These are phyloP conservation scores for Backusella tuberculispora DNA, from an alignment of 192 early-diverging fungal species.

Conservation along the genomic window DNA sequence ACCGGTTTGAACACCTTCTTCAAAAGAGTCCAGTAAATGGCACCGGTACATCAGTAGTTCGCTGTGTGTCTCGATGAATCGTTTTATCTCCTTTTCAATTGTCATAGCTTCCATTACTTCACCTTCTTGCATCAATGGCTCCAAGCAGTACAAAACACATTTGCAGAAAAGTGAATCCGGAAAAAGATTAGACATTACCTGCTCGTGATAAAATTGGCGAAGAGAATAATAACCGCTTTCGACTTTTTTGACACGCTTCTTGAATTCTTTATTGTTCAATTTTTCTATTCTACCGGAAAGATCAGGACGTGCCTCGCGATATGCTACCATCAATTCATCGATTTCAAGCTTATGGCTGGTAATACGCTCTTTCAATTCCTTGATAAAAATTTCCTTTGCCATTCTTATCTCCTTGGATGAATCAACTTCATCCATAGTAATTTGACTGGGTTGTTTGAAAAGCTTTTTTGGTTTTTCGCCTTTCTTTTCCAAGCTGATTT, in stretches of 20 bases:
- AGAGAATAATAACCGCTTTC: constrained; percentile 62
- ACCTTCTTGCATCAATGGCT: constrained; percentile 74
- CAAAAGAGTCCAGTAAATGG: constrained; percentile 68
- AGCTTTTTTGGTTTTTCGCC: background rate
- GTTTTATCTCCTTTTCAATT: constrained; percentile 50
- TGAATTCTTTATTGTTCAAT: constrained; percentile 68
- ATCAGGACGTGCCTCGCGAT: background rate
- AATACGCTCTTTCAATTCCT: constrained; percentile 49
- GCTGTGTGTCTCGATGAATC: constrained; percentile 63
- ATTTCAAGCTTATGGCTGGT: constrained; percentile 46
- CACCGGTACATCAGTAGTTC: constrained; percentile 55
- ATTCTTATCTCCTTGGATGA: constrained; percentile 22
- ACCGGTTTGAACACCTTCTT: constrained; percentile 71
- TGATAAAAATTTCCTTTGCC: constrained; percentile 37
- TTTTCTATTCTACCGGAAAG: constrained; percentile 56
- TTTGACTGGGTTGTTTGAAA: constrained; percentile 1
- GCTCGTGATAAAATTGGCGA: constrained; percentile 55
- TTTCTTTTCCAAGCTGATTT: background rate
- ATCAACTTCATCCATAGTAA: constrained; percentile 22
- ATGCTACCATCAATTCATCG: constrained; percentile 10
- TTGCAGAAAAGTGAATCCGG: constrained; percentile 41
- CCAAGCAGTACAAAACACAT: constrained; percentile 65
- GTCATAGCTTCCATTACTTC: constrained; percentile 70
- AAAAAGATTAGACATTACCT: constrained; percentile 43
- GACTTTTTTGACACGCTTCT: constrained; percentile 64